Evolutionary conservation across 345 rosid species (phyloP), one percentile per base, ranked within the genome.

Genomic region (Physaria fendleri): DNA sequence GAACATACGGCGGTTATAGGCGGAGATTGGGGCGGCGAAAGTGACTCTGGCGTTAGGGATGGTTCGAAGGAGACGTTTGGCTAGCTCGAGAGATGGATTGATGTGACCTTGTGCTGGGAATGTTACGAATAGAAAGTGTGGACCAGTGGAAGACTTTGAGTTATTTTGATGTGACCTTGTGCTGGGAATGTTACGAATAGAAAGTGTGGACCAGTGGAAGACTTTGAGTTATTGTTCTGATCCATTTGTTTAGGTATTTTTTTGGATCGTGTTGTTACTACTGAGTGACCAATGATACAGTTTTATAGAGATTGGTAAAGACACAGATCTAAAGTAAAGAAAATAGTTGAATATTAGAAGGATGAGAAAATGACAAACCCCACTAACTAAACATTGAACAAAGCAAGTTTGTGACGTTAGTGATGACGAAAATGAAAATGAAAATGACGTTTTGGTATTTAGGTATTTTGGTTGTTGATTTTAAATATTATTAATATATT

Each of bases 21-120:
- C 81, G 17, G 58, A 66, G 74, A 77, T 1, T 5, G 57, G 11
- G 39, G 77, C 82, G 23, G 78, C 67, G 15, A 71, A 71, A 49
- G 90, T 87, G 62, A 82, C 90, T 1, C 40, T 69, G 4, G 66
- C 71, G 0, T 84, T 83, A 8, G 56, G 6, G 39, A 73, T 59
- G 7, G 74, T 25, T 30, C 22, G 35, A 17, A 62, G 62, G 3
- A 87, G 72, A 8, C 80, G 81, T 72, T 78, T 83, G 33, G 90
- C 83, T 13, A 83, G 74, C 30, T 78, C 77, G 61, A 81, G 78
- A 42, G 71, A 8, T 5, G 90, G 95, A 57, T 82, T 87, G 30
- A 87, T 60, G 72, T 84, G 95, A 47, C 95, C 95, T 47, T 80
- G 90, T 0, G 73, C 75, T 2, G 90, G 82, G 24, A 33, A 78